phyloP scores from a whole-genome alignment of 2,329 filamentous ascomycete species.

The Diaporthe citri region DNA sequence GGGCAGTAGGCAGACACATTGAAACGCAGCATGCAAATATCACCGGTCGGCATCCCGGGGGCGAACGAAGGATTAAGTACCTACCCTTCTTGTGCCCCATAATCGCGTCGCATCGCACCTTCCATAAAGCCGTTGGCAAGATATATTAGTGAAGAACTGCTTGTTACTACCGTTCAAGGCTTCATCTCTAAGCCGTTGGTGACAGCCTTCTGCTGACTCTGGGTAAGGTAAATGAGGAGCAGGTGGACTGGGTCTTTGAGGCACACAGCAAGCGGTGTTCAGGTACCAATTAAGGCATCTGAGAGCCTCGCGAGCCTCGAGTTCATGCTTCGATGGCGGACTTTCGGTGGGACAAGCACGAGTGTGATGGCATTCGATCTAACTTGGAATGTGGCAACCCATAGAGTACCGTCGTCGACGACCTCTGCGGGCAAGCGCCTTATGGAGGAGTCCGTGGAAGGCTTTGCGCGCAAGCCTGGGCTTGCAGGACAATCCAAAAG shows the following conservation, averaged over 20 bases:
- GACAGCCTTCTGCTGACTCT: neutral
- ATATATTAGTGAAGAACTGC: neutral
- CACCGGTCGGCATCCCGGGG: neutral
- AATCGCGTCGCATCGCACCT: too few relatives aligned
- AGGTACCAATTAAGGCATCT: neutral
- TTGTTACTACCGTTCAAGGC: neutral
- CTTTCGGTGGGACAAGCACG: neutral
- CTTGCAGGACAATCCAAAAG: neutral
- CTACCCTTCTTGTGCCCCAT: neutral
- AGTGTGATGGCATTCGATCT: conserved; percentile 6
- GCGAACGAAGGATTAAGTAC: too few relatives aligned
- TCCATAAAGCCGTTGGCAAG: neutral
- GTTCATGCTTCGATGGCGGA: neutral
- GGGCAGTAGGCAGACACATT: too few relatives aligned
- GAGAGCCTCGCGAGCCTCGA: neutral
- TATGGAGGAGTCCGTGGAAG: neutral
- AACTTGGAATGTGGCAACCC: neutral
- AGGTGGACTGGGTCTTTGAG: neutral
- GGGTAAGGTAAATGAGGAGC: neutral
- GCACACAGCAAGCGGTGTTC: neutral
- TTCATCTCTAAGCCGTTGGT: neutral
- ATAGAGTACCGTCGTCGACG: neutral
- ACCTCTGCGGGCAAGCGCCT: neutral
- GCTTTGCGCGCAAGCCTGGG: neutral
- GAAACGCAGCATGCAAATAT: neutral